Conservation (phyloP, 2,329 filamentous ascomycete genomes). For the Colletotrichum nymphaeae region DNA sequence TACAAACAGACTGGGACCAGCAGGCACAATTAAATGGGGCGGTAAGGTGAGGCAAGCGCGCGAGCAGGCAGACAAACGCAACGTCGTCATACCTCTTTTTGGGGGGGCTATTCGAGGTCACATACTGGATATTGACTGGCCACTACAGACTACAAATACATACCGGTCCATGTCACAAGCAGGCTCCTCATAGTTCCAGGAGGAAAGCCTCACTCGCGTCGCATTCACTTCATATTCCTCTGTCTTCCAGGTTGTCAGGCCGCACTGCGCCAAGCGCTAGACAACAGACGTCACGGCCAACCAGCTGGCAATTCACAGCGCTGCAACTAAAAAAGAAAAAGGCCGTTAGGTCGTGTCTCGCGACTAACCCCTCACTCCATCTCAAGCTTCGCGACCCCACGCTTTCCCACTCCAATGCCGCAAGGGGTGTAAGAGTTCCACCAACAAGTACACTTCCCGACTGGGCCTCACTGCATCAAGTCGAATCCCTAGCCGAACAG, state of each 20-base stretch:
- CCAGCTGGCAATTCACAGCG: slow-evolving; percentile 14
- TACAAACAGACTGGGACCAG: not conserved
- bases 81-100: slow-evolving; percentile 26
- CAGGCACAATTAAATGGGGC: not conserved
- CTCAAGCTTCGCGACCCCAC: slow-evolving; percentile 17
- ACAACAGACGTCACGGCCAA: slow-evolving; percentile 11
- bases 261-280: slow-evolving; percentile 6
- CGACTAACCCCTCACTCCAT: slow-evolving; percentile 10
- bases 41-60: not conserved
- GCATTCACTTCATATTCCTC: not conserved
- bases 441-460: slow-evolving; percentile 6
- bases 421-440: slow-evolving; percentile 2
- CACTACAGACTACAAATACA: slow-evolving; percentile 31
- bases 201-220: slow-evolving; percentile 7
- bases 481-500: not conserved
- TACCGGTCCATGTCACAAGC: slow-evolving; percentile 14
- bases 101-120: not conserved
- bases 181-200: not conserved
- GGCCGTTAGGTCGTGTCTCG: not conserved
- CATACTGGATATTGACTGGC: slow-evolving; percentile 19
- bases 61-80: slow-evolving; percentile 11
- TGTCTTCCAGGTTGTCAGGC: not conserved
- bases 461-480: not conserved
- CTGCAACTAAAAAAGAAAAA: slow-evolving; percentile 1
- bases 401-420: not conserved